Evolutionary conservation across 345 rosid species (phyloP), one percentile per base, ranked within the genome.

Genomic region (Salix exigua): DNA sequence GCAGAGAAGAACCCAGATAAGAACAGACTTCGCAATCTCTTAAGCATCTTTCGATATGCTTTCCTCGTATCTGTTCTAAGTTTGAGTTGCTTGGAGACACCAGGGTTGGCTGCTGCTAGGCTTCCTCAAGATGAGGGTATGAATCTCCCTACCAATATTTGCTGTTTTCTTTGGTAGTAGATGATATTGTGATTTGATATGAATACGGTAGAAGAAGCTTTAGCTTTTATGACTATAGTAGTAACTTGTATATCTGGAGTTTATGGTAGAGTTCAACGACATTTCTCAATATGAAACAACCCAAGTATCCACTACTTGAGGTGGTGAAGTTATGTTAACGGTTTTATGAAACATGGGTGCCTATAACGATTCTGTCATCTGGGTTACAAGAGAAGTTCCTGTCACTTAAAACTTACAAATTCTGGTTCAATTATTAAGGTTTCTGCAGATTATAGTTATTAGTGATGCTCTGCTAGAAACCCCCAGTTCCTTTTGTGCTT

Each of bases 51-150:
- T 11, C 58, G 38, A 37, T 18, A 53, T 53, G 65, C 65, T 2
- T 4, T 35, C 18, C 8, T 55, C 16, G 0, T 72, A 72, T 74
- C 71, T 30, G 37, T 68, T 81, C 33, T 81, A 21, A 66, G 66
- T 30, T 19, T 79, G 69, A 70, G 64, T 74, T 81, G 74, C 75
- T 77, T 71, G 51, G 26, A 62, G 38, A 33, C 38, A 37, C 63
- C 38, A 21, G 33, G 76, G 69, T 38, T 68, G 70, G 81, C 74
- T 70, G 85, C 72, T 70, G 79, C 83, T 14, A 75, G 17, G 68
- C 72, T 87, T 73, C 82, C 85, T 58, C 85, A 82, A 70, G 80
- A 79, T 70, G 90, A 87, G 53, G 90, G 90, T 85, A 53, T 4
- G 74, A 11, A 9, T 26, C 18, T 33, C 12, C 25, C 13, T 75